Conservation (phyloP, 1,139 yeast species). For the Blastobotrys arbuscula region DNA sequence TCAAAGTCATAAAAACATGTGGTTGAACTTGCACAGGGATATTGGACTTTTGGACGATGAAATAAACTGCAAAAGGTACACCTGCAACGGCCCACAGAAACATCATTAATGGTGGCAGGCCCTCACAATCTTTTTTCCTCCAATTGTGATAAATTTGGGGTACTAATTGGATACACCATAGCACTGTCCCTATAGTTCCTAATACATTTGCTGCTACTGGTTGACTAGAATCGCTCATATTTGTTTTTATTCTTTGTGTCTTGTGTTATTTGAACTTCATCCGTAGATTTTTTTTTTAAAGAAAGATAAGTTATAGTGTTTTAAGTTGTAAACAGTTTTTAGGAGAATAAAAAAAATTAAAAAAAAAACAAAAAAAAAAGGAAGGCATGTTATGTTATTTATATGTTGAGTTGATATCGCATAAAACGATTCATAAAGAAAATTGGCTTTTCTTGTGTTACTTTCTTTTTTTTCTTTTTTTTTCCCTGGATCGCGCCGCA, state of each 20-base stretch:
- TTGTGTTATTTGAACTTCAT: not conserved
- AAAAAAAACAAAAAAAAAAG: no score
- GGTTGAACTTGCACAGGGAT: conserved; percentile 84
- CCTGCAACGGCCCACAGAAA: conserved; percentile 81
- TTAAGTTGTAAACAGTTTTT: no score
- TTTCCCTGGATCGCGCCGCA: no score
- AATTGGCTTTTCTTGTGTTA: no score
- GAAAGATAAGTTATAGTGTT: no score
- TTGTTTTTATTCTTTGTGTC: not conserved
- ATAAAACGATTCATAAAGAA: no score
- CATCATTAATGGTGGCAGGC: conserved; percentile 80
- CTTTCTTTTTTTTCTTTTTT: no score
- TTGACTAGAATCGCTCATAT: not conserved
- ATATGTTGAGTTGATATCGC: no score
- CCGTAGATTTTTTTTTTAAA: not conserved
- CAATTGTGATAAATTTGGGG: conserved; percentile 80
- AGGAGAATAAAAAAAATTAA: no score
- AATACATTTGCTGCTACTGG: conserved; percentile 60
- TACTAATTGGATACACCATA: conserved; percentile 85
- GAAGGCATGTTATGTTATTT: no score
- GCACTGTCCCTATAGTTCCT: conserved; percentile 83
- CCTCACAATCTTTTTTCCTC: conserved; percentile 71
- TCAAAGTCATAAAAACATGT: conserved; percentile 69
- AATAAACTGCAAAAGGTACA: conserved; percentile 77
- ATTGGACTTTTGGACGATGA: conserved; percentile 63